Base-by-base conservation (phyloP, 2,329 filamentous ascomycete species). In the Lachnellula subtilissima region DNA sequence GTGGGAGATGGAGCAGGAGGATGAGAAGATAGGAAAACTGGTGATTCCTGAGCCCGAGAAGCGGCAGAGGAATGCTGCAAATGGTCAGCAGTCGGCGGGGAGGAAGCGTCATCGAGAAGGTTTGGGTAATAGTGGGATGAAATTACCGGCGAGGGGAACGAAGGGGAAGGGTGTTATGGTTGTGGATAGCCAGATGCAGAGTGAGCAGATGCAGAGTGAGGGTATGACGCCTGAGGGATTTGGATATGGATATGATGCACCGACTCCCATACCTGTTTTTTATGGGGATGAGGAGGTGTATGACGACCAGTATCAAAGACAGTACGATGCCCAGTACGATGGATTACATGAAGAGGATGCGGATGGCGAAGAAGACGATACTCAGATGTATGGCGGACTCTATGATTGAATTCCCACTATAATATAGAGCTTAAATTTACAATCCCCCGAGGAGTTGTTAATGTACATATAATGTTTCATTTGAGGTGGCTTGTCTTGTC, bases 1-100 rank as follows among this genome's bases (percentile, higher is more conserved):
- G 32, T 50, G 51, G 46, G 57, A 61, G 35, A 67, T 67, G 57
- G 58, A 64, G 40, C 48, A 49, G 25, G 58, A 62, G 35, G 59
- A 60, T 48, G 43, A 57, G 19, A 45, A 55, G 25, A 50, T 53
- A 32, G 42, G 36, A 19, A 42, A 54, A 17, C 28, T 47, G 28
- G 28, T 43, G 57, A 5, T 15, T 15, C 39, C 15, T 7, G 36
- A 55, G 49, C 5, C 12, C 45, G 5, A 54, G 52, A 23, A 53
- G 42, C 5, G 37, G 48, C 23, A 53, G 48, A 23, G 43, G 36
- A 37, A 53, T 45, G 9, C 32, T 42, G 51, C 49, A 51, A 12
- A 51, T 45, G 37, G 32, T 40, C 14, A 48, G 39, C 11, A 50
- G 35, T 37, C 45, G 39, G 23, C 50, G 12, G 54, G 54, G n/a